Conservation (phyloP, 805 yeast genomes). For the Kodamaea nitidulidarum region DNA sequence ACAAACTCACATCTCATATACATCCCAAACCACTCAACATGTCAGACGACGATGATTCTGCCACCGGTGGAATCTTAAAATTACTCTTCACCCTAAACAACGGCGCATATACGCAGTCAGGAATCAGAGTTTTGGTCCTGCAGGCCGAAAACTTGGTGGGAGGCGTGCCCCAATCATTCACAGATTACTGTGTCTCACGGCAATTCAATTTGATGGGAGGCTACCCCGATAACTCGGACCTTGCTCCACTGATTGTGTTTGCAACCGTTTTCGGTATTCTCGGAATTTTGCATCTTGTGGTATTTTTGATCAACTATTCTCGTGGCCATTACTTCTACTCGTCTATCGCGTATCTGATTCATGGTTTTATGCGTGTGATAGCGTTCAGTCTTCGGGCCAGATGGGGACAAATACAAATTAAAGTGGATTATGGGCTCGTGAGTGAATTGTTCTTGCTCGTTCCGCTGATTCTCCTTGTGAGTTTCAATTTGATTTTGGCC, state of each 20-base stretch:
- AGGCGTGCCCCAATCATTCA: slow-evolving; percentile 6
- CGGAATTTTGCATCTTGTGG: slow-evolving; percentile 8
- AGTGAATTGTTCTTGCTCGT: slow-evolving; percentile 13
- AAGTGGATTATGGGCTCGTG: slow-evolving; percentile 12
- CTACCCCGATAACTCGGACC: slow-evolving; percentile 13
- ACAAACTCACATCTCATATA: too few relatives aligned
- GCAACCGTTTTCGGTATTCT: slow-evolving; percentile 10
- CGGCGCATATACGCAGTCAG: slow-evolving; percentile 50
- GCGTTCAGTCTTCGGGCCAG: slow-evolving; percentile 12
- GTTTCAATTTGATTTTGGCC: slow-evolving; percentile 16
- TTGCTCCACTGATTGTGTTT: slow-evolving; percentile 13
- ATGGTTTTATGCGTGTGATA: slow-evolving; percentile 10
- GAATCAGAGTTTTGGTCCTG: slow-evolving; percentile 23
- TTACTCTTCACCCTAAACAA: slow-evolving; percentile 23
- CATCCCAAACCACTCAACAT: too few relatives aligned
- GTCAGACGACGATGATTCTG: slow-evolving; percentile 4
- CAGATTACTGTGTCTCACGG: slow-evolving; percentile 4
- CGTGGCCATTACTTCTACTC: slow-evolving; percentile 16
- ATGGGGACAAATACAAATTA: slow-evolving; percentile 10
- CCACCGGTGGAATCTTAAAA: slow-evolving; percentile 12
- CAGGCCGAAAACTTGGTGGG: slow-evolving; percentile 3
- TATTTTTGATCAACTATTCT: slow-evolving; percentile 11
- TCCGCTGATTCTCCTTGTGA: slow-evolving; percentile 14
- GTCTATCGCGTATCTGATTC: slow-evolving; percentile 11
- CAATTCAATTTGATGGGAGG: slow-evolving; percentile 14